phyloP scores from a whole-genome alignment of 768 basidiomycete species.

The Gyrodon lividus region DNA sequence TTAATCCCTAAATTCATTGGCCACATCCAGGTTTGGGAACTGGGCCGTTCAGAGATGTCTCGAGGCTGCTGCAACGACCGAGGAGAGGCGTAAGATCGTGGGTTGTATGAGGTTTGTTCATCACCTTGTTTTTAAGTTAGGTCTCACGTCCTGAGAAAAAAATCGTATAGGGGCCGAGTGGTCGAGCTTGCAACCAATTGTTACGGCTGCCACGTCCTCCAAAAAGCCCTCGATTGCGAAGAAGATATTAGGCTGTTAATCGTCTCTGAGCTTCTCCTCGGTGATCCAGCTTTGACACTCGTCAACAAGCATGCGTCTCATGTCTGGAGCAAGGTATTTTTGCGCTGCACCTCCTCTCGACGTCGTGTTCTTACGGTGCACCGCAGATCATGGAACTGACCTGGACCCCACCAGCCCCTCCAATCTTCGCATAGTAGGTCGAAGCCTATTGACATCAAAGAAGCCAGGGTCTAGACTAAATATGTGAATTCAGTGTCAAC shows the following conservation, averaged over 20 bases:
- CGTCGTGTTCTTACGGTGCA: slow-evolving; percentile 7
- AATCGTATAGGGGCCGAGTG: slow-evolving; percentile 60
- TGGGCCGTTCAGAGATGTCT: slow-evolving; percentile 90
- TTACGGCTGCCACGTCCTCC: slow-evolving; percentile 86
- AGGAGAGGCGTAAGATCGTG: slow-evolving; percentile 80
- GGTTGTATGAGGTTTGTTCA: slow-evolving; percentile 73
- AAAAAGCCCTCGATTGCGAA: slow-evolving; percentile 88
- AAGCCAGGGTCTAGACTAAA: background rate
- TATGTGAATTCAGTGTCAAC: slow-evolving; percentile 59
- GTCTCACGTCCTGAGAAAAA: slow-evolving; percentile 8
- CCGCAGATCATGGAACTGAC: slow-evolving; percentile 83
- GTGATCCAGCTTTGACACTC: slow-evolving; percentile 82
- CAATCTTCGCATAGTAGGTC: slow-evolving; percentile 82
- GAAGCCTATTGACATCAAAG: background rate
- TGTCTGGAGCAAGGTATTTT: slow-evolving; percentile 82
- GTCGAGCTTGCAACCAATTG: slow-evolving; percentile 88
- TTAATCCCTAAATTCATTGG: slow-evolving; percentile 5
- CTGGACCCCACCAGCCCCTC: slow-evolving; percentile 84
- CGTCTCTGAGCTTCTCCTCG: slow-evolving; percentile 79
- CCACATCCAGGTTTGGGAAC: slow-evolving; percentile 70
- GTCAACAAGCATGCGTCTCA: slow-evolving; percentile 91
- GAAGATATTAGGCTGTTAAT: slow-evolving; percentile 82
- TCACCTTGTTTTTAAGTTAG: background rate
- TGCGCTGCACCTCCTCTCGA: background rate
- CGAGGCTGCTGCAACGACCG: slow-evolving; percentile 71